A percentile compares a stretch with the other conserved stretches of the same genome.
These are phyloP conservation scores for Herpomyces periplanetae DNA, from an alignment of 2,329 filamentous ascomycete species.

Conservation along the genomic window DNA sequence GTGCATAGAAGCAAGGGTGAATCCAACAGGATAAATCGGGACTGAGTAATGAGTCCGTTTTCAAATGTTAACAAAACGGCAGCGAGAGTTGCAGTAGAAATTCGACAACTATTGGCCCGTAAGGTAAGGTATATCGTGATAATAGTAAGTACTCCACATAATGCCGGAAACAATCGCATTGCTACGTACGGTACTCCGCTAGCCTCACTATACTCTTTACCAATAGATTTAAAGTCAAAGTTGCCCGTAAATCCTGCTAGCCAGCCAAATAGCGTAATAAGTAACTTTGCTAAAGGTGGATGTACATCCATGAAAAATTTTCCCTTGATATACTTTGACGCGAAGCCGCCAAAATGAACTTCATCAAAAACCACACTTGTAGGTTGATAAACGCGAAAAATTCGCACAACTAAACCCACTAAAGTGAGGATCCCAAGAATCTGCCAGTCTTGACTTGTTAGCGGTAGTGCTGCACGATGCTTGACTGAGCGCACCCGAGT, in stretches of 20 bases:
- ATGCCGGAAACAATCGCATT: constrained; percentile 69
- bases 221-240: constrained; percentile 98
- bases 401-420: constrained; percentile 33
- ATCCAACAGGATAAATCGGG: constrained; percentile 73
- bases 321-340: constrained; percentile 96
- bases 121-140: constrained; percentile 80
- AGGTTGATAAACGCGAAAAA: constrained; percentile 87
- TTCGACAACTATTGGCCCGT: constrained; percentile 60
- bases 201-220: constrained; percentile 86
- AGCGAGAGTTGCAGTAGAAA: constrained; percentile 42
- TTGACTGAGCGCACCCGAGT: too few relatives aligned
- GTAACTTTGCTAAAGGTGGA: constrained; percentile 72
- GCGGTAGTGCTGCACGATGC: too few relatives aligned
- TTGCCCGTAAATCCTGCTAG: constrained; percentile 71
- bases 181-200: constrained; percentile 84
- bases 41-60: constrained; percentile 79
- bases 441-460: constrained; percentile 49
- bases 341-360: constrained; percentile 94
- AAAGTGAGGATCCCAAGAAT: constrained; percentile 29
- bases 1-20: constrained; percentile 78
- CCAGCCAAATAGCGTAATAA: constrained; percentile 80
- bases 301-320: constrained; percentile 99
- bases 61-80: constrained; percentile 70
- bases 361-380: constrained; percentile 93
- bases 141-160: constrained; percentile 54